Percentiles rank a stretch among this genome's conserved stretches.
Evolutionary conservation across 345 rosid species (phyloP).

Genomic region (Moricandia moricandioides): DNA sequence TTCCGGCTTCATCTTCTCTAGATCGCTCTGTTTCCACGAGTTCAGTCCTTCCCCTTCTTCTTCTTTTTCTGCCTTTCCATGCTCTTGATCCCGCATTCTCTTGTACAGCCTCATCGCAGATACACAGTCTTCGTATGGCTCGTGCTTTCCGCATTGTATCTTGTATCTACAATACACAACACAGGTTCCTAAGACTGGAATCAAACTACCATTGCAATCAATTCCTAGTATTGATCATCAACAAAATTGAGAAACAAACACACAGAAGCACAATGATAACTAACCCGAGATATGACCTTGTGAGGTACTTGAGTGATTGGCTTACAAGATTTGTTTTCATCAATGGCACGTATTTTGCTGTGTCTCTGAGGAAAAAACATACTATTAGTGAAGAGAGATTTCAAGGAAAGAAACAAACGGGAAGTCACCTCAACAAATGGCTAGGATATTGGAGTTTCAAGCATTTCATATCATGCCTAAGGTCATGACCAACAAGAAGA

Average conservation of each 20-base stretch:
- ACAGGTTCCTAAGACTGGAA: not conserved
- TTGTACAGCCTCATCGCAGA: slow-evolving; percentile 73
- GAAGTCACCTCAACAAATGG: slow-evolving; percentile 56
- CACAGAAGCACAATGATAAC: slow-evolving; percentile 24
- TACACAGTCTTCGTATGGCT: slow-evolving; percentile 67
- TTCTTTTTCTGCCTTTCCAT: slow-evolving; percentile 27
- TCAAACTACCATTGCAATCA: not conserved
- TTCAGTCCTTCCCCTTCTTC: slow-evolving; percentile 34
- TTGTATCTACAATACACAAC: slow-evolving; percentile 45
- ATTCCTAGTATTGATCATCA: not conserved
- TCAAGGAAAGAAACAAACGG: not conserved
- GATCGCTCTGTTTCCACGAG: slow-evolving; percentile 47
- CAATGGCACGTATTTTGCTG: slow-evolving; percentile 66
- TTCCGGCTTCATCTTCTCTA: slow-evolving; percentile 56
- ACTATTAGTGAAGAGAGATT: not conserved
- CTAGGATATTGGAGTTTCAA: slow-evolving; percentile 59
- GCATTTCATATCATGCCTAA: slow-evolving; percentile 62
- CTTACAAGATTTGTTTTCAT: slow-evolving; percentile 73
- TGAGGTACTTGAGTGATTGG: slow-evolving; percentile 76
- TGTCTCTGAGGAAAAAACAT: slow-evolving; percentile 51
- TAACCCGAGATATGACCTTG: slow-evolving; percentile 61
- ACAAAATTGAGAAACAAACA: not conserved
- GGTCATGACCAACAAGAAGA: slow-evolving; percentile 73
- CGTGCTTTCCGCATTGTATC: slow-evolving; percentile 56
- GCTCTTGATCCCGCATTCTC: slow-evolving; percentile 57